Conservation (phyloP, 2,329 filamentous ascomycete species). For the Fusarium pininemorale region DNA sequence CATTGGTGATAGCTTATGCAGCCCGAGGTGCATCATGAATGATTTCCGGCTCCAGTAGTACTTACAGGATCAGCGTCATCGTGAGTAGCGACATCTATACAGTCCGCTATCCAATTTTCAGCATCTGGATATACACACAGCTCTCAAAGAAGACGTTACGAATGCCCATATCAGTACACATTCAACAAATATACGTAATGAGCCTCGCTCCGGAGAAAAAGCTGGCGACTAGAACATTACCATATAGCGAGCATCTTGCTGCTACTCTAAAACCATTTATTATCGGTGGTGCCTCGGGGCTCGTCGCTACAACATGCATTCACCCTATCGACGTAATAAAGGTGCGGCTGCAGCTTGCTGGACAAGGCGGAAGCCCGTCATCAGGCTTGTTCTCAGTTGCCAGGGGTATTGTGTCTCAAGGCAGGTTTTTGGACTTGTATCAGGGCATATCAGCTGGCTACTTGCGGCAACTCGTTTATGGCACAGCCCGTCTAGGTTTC, state of each 20-base stretch:
- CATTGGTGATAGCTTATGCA: no score
- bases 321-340: background rate
- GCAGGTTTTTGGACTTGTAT: background rate
- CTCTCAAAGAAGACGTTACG: no score
- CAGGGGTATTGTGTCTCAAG: background rate
- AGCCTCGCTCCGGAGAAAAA: background rate
- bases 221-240: background rate
- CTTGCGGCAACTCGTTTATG: background rate
- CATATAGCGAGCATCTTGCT: background rate
- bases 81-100: no score
- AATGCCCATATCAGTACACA: no score
- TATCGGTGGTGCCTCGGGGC: background rate
- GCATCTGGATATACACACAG: rapidly evolving
- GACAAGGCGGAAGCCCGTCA: background rate
- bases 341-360: background rate
- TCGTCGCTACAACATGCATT: background rate
- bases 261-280: background rate
- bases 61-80: no score
- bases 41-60: no score
- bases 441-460: background rate
- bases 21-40: no score
- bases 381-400: background rate
- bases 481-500: background rate
- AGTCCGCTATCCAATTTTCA: no score
- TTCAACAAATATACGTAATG: background rate